Evolutionary conservation across 345 rosid species (phyloP), one percentile per base, ranked within the genome.

Genomic region (Boechera retrofracta): DNA sequence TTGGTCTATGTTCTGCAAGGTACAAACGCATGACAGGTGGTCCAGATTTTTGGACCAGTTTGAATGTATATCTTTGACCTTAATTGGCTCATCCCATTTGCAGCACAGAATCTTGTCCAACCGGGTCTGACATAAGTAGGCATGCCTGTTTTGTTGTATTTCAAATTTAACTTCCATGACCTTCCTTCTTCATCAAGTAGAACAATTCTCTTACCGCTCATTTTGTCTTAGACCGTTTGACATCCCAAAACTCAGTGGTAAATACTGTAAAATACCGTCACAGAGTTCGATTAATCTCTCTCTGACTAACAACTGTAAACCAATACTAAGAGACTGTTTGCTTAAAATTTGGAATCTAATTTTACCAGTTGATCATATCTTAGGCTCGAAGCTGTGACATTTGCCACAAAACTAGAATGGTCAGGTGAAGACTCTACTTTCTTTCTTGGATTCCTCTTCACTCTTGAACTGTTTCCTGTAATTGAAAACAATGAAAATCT

Each of bases 31-130:
- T 10, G 35, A 60, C 7, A 0, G 64, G 70, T 12, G 64, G 48
- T 39, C 9, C 48, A 31, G 55, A 7, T 38, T 58, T 48, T 9
- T 0, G 2, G 56, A 78, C 77, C 11, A 78, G 68, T 72, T 72
- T 52, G 51, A 67, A 52, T 16, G 42, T 58, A 24, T 3, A 73
- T 8, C 10, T 41, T 45, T 64, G 69, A 72, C 74, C 73, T 39
- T 21, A 21, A 21, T 21, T 8, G 26, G 0, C 5, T 33, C 64
- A 73, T 49, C 41, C 44, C 57, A 60, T 78, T 78, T 3, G 4
- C 74, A 66, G 3, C 28, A 36, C 81, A 78, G 64, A 78, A 72
- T 1, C 51, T 72, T 49, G 0, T 52, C 81, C 78, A 72, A 13
- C 81, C 81, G 2, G 57, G 44, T 67, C 33, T 28, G 69, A 15